Evolutionary conservation across 192 early-diverging fungal genomes (phyloP).

Genomic region (Chytriomyces hyalinus): DNA sequence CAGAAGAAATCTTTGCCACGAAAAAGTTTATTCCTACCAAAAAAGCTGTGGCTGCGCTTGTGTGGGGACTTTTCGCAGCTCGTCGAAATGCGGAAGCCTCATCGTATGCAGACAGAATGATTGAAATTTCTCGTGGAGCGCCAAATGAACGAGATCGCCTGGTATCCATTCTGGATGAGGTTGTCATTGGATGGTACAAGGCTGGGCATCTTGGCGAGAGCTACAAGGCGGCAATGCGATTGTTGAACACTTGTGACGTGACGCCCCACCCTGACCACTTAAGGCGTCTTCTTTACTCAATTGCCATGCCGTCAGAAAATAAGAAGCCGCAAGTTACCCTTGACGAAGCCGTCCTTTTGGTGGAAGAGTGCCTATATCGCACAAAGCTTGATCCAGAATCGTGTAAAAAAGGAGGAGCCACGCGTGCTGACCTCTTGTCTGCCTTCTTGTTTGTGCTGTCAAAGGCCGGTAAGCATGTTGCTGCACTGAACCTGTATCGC

Average conservation of each 20-base stretch:
- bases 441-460: slow-evolving; percentile 8
- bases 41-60: background rate
- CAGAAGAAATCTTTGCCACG: background rate
- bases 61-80: background rate
- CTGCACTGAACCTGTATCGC: background rate
- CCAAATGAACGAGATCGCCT: background rate
- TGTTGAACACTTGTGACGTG: background rate
- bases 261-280: background rate
- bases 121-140: background rate
- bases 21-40: background rate
- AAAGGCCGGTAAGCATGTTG: background rate
- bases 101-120: background rate
- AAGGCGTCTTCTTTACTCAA: background rate
- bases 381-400: background rate
- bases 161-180: background rate
- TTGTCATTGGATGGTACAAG: background rate
- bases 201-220: background rate
- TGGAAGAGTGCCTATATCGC: background rate
- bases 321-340: background rate
- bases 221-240: background rate
- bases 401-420: background rate
- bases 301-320: background rate
- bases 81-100: background rate
- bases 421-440: background rate
- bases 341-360: background rate